phyloP scores from a whole-genome alignment of 2,329 filamentous ascomycete genomes.

The Myriangium duriaei region DNA sequence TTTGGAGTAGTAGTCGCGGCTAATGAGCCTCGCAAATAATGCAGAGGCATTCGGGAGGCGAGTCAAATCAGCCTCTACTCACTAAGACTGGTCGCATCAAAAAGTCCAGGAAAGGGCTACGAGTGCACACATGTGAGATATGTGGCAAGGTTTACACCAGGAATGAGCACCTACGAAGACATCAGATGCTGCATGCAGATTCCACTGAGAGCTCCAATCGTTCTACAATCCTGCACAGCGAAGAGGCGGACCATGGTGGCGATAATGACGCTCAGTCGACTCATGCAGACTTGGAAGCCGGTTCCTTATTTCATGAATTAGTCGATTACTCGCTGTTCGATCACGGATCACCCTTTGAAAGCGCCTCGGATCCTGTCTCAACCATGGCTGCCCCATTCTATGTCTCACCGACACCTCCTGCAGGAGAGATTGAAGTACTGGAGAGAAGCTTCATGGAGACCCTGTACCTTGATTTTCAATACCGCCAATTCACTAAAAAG shows the following conservation, averaged over 20 bases:
- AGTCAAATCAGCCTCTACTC: slow-evolving; percentile 22
- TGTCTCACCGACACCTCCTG: background rate
- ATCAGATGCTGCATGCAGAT: background rate
- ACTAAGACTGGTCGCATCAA: slow-evolving; percentile 33
- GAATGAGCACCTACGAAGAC: slow-evolving; percentile 1
- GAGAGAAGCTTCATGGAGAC: background rate
- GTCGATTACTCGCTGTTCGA: background rate
- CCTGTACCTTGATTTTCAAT: background rate
- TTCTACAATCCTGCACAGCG: background rate
- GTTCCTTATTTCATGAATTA: background rate
- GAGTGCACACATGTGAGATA: slow-evolving; percentile 31
- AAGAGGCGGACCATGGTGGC: background rate
- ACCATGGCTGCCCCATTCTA: background rate
- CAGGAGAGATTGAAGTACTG: background rate
- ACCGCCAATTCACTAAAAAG: background rate
- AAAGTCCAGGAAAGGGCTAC: slow-evolving; percentile 31
- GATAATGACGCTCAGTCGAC: background rate
- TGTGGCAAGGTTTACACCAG: slow-evolving; percentile 30
- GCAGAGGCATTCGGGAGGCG: slow-evolving; percentile 15
- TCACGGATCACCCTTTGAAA: too few species aligned
- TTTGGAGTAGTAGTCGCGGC: too few species aligned
- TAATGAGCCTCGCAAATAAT: slow-evolving; percentile 22
- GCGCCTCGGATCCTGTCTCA: too few species aligned
- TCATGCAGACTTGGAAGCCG: background rate
- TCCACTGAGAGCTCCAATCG: background rate